Evolutionary conservation across 2,329 filamentous ascomycete genomes (phyloP).

Genomic region (Thelonectria rubi): DNA sequence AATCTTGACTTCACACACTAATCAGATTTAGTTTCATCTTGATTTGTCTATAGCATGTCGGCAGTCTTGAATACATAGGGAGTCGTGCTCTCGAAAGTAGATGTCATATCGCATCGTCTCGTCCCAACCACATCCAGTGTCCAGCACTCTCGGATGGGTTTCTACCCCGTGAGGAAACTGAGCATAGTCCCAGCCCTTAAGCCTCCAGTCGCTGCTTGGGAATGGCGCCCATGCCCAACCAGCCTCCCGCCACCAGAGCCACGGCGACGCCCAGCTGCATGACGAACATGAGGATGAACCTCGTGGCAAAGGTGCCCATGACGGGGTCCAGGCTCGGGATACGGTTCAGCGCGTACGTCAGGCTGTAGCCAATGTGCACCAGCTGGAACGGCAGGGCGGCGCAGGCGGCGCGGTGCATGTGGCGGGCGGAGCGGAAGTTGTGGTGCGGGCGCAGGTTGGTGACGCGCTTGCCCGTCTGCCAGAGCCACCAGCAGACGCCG

Average conservation of each 20-base stretch:
- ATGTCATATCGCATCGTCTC: too few species aligned
- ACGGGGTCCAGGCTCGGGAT: slow-evolving; percentile 10
- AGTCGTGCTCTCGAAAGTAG: too few species aligned
- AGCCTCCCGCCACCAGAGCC: slow-evolving; percentile 16
- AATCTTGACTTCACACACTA: neutral
- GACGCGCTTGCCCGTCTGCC: slow-evolving; percentile 14
- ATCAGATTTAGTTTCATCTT: neutral
- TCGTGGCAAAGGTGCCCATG: slow-evolving; percentile 15
- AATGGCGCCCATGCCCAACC: slow-evolving; percentile 12
- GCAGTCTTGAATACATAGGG: too few species aligned
- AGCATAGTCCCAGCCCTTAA: too few species aligned
- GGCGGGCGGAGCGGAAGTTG: slow-evolving; percentile 19
- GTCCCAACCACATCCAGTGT: neutral
- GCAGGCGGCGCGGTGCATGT: slow-evolving; percentile 14
- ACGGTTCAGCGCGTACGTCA: slow-evolving; percentile 18
- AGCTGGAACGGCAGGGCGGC: slow-evolving; percentile 16
- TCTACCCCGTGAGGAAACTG: too few species aligned
- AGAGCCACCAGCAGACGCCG: slow-evolving; percentile 14
- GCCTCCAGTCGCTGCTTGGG: neutral
- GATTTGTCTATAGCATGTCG: too few species aligned
- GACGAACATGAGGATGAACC: slow-evolving; percentile 14
- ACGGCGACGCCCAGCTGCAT: slow-evolving; percentile 15
- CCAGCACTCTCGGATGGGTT: too few species aligned
- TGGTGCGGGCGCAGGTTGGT: slow-evolving; percentile 1
- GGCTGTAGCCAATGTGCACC: slow-evolving; percentile 17